Percentiles rank a stretch among this genome's conserved stretches.
Conservation (phyloP, 2,329 filamentous ascomycete genomes). For the Colletotrichum sp. region DNA sequence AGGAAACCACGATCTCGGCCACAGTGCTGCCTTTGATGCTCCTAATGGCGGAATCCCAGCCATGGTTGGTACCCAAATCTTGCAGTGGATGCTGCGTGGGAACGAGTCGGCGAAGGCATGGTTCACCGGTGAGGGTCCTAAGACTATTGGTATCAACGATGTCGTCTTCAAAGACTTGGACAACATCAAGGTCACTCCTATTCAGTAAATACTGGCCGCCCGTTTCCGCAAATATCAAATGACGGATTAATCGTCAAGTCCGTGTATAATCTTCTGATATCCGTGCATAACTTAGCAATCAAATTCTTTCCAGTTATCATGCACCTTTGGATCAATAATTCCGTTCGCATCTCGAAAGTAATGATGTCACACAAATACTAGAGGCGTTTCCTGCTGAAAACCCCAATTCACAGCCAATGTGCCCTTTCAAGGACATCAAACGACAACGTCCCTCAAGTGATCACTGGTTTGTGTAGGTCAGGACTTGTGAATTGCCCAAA, state of each 20-base stretch:
- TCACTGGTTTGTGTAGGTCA: not conserved
- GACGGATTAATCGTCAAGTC: not conserved
- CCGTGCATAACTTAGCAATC: not conserved
- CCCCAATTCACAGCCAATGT: not conserved
- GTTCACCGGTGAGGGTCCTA: not conserved
- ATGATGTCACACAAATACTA: not conserved
- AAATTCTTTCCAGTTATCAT: not conserved
- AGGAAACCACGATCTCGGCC: not conserved
- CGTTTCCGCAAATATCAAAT: not conserved
- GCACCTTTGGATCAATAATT: not conserved
- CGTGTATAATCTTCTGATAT: fast-evolving
- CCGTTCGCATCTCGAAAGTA: not conserved
- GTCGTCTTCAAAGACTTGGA: not conserved
- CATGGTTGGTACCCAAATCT: not conserved
- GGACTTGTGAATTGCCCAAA: not conserved
- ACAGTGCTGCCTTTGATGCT: not conserved
- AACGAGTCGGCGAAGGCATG: not conserved
- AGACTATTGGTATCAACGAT: not conserved
- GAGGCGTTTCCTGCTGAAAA: not conserved
- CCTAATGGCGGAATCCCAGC: not conserved
- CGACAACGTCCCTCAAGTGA: not conserved
- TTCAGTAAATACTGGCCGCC: not conserved
- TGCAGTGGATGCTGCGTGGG: conserved; percentile 4
- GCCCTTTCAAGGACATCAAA: not conserved
- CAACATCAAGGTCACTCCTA: not conserved